Percentiles rank a stretch among this genome's conserved stretches.
phyloP scores from a whole-genome alignment of 2,329 filamentous ascomycete genomes.

The Davidsoniella eucalypti region DNA sequence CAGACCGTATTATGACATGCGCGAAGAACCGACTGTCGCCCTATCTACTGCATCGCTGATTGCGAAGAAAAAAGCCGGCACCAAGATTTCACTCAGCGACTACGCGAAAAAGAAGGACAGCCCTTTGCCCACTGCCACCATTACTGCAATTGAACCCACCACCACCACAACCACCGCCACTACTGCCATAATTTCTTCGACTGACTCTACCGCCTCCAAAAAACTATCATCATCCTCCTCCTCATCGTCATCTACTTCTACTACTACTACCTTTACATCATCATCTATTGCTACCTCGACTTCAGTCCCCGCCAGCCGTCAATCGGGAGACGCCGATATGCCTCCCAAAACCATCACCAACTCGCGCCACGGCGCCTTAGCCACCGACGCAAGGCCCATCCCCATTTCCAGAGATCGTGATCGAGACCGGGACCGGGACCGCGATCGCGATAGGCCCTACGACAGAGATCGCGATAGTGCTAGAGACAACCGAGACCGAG shows the following conservation, averaged over 20 bases:
- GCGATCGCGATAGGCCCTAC: not conserved
- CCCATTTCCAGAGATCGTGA: not conserved
- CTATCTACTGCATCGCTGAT: slow-evolving; percentile 23
- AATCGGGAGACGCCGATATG: not conserved
- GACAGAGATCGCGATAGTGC: not conserved
- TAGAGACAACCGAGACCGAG: not conserved
- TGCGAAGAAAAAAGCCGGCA: slow-evolving; percentile 30
- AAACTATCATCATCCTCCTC: not conserved
- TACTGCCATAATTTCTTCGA: not conserved
- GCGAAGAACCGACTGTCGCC: slow-evolving; percentile 30
- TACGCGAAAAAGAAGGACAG: slow-evolving; percentile 38
- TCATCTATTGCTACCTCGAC: too few relatives aligned
- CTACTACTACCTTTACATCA: not conserved
- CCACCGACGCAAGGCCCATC: not conserved
- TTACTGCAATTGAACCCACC: not conserved
- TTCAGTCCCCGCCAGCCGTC: too few relatives aligned
- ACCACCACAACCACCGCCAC: not conserved
- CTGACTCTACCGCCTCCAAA: not conserved
- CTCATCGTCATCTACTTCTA: not conserved
- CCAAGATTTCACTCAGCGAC: slow-evolving; percentile 40
- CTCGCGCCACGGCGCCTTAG: not conserved
- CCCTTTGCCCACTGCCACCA: not conserved
- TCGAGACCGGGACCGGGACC: slow-evolving; percentile 3
- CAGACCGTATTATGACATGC: slow-evolving; percentile 39
- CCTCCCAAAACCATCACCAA: not conserved